These are phyloP conservation scores for Agaricales sp. DNA, from an alignment of 1,284 basidiomycete species.

Conservation along the genomic window DNA sequence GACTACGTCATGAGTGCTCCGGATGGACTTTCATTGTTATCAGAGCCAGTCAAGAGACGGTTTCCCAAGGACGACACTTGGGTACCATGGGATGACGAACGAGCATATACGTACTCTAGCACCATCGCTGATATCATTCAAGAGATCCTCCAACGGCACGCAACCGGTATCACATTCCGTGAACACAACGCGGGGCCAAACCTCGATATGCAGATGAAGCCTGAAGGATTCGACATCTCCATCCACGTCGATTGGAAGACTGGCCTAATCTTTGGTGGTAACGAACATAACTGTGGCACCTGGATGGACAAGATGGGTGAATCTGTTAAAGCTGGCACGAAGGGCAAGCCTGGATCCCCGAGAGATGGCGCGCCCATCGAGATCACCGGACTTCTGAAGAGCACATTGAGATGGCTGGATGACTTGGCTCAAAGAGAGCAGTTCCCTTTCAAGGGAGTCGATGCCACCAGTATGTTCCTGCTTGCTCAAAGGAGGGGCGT, in stretches of 20 bases:
- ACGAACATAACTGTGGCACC: conserved; percentile 75
- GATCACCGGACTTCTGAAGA: conserved; percentile 90
- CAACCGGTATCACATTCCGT: conserved; percentile 85
- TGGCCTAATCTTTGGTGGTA: conserved; percentile 87
- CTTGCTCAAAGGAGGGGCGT: conserved; percentile 5
- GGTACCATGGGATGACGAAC: conserved; percentile 85
- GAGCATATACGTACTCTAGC: conserved; percentile 73
- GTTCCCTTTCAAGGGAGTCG: conserved; percentile 89
- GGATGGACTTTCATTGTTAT: conserved; percentile 73
- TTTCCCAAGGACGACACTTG: conserved; percentile 93
- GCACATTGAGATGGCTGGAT: conserved; percentile 84
- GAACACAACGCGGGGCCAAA: conserved; percentile 96
- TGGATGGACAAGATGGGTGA: conserved; percentile 99
- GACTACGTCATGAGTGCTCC: conserved; percentile 85
- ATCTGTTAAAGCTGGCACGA: conserved; percentile 83
- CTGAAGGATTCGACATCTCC: conserved; percentile 90
- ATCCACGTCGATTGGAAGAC: conserved; percentile 93
- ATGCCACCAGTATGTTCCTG: conserved; percentile 56
- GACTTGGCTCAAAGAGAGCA: conserved; percentile 53
- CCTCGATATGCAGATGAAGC: conserved; percentile 92
- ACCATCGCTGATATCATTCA: conserved; percentile 91
- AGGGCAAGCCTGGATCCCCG: conserved; percentile 90
- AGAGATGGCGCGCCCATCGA: conserved; percentile 94
- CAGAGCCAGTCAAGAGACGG: conserved; percentile 77
- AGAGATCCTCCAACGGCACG: conserved; percentile 93